Evolutionary conservation across 306 rosid genomes (phyloP), one percentile per base, ranked within the genome.

Genomic region (Vigna mungo): DNA sequence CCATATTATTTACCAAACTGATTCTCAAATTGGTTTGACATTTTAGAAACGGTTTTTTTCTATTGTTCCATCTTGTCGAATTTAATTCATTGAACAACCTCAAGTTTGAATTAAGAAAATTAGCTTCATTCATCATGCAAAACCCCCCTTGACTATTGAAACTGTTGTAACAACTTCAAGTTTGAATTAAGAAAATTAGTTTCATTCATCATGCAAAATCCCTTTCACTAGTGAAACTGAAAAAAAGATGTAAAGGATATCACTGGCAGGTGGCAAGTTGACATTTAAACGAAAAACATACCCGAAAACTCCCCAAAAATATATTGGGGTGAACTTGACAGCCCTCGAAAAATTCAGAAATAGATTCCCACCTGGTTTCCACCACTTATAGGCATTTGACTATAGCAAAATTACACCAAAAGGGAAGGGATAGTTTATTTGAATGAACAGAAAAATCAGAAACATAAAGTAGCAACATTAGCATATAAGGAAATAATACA

Each of bases 291-390:
- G 61, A 67, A 49, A 81, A 15, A 77, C 92, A 71, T 81, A 95
- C 99, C 99, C 96, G 3, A 89, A 81, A 73, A 92, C 71, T 86
- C 99, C 99, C 99, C 97, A 91, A 68, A 95, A 95, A 67, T 80
- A 83, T 65, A 95, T 52, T 11, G 99, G 99, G 54, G 94, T 81
- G 89, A 95, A 90, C 85, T 86, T 95, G 85, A 95, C 79, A 61
- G 87, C 93, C 86, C 99, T 87, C 0, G 97, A 84, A 23, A 92
- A 81, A 76, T 89, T 88, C 81, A 87, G 93, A 83, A 87, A 69
- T 6, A 92, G 46, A 83, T 89, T 86, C 81, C 97, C 97, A 25
- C 90, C 76, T 11, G 97, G 99, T 81, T 88, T 95, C 97, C 96
- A 95, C 99, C 99, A 95, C 49, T 88, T 87, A 78, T 90, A 95